A percentile compares a stretch with the other conserved stretches of the same genome.
Evolutionary conservation across 2,329 filamentous ascomycete species (phyloP).

Genomic region (Paraphaeosphaeria minitans): DNA sequence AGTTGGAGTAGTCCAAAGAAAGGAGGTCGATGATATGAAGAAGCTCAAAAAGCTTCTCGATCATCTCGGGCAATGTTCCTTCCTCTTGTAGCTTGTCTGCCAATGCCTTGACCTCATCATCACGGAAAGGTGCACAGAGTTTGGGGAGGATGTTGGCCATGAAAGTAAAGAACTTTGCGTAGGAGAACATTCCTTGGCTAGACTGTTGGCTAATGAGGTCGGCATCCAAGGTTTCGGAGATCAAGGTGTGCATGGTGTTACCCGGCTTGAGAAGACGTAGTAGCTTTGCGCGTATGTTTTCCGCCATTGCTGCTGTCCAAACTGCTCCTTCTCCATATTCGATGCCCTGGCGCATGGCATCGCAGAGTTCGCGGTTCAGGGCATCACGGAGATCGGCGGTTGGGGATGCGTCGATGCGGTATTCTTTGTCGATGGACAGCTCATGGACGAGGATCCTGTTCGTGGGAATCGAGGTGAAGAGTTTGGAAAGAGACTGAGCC

Average conservation of each 20-base stretch:
- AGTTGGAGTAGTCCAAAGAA: conserved; percentile 82
- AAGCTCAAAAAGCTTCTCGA: conserved; percentile 76
- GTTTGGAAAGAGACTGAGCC: conserved; percentile 54
- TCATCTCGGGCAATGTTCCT: conserved; percentile 64
- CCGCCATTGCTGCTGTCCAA: conserved; percentile 72
- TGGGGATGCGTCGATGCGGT: conserved; percentile 66
- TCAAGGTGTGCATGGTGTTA: conserved; percentile 74
- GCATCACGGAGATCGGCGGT: conserved; percentile 64
- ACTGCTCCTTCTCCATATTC: conserved; percentile 67
- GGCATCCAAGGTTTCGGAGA: conserved; percentile 75
- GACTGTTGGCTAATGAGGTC: conserved; percentile 74
- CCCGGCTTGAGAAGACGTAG: conserved; percentile 72
- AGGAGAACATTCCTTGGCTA: conserved; percentile 74
- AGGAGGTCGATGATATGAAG: conserved; percentile 78
- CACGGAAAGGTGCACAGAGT: conserved; percentile 80
- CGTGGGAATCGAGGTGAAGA: conserved; percentile 68
- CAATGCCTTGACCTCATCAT: conserved; percentile 73
- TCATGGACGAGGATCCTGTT: conserved; percentile 80
- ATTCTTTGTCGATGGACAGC: conserved; percentile 78
- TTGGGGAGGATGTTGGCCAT: conserved; percentile 77
- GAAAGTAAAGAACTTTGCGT: conserved; percentile 78
- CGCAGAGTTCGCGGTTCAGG: conserved; percentile 63
- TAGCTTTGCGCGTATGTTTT: conserved; percentile 73
- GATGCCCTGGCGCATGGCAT: conserved; percentile 66
- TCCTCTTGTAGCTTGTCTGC: conserved; percentile 62